Evolutionary conservation across 257 asterid species (phyloP).

Genomic region (Solanum sitiens): DNA sequence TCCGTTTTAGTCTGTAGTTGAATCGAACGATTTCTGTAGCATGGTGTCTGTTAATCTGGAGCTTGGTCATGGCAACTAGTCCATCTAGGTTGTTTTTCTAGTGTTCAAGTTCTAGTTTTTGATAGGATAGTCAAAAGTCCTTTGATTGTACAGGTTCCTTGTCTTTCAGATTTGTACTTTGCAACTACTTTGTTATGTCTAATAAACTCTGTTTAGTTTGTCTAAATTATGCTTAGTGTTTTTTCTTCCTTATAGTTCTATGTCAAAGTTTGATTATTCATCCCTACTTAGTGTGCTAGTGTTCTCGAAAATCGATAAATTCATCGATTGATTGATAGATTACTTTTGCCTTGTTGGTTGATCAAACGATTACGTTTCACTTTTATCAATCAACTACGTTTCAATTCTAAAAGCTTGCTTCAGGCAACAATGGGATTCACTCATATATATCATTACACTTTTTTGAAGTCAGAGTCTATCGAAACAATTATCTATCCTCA

Average conservation of each 20-base stretch:
- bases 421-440: not conserved
- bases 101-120: conserved; percentile 31
- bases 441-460: not conserved
- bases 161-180: conserved; percentile 18
- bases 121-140: conserved; percentile 25
- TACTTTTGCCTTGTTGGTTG: not conserved
- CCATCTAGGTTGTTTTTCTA: conserved; percentile 6
- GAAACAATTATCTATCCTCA: not conserved
- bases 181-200: conserved; percentile 9
- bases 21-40: conserved; percentile 1
- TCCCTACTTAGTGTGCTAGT: not conserved
- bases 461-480: not conserved
- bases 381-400: not conserved
- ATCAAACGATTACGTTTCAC: not conserved
- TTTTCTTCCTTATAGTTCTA: not conserved
- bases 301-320: not conserved
- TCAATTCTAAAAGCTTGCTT: not conserved
- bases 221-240: not conserved
- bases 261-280: not conserved
- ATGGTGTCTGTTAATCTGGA: conserved; percentile 20
- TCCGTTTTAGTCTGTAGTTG: not conserved
- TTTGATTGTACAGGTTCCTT: conserved; percentile 16
- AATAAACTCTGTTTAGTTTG: conserved; percentile 2
- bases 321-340: not conserved
- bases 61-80: conserved; percentile 34